Evolutionary conservation across 2,329 filamentous ascomycete species (phyloP), one percentile per base, ranked within the genome.

Genomic region (Scedosporium apiospermum): DNA sequence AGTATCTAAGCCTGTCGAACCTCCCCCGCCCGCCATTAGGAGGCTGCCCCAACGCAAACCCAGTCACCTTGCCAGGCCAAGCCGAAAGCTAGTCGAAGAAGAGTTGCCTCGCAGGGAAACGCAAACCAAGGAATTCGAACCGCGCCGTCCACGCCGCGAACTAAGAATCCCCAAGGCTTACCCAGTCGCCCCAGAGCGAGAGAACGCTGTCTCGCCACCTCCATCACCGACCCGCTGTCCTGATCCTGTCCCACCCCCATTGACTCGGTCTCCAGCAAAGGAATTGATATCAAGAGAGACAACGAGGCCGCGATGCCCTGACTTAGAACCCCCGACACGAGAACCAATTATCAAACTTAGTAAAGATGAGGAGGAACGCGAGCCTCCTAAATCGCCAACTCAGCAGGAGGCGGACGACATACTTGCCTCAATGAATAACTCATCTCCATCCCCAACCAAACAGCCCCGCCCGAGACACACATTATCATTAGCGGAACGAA

Each of bases 401-500:
- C 79, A 84, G 62, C 74, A 76, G n/a, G 69, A 81, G 64, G 83
- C 83, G 1, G 80, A 86, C 63, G 75, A 81, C 49, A 86, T 86
- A 51, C 71, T 86, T 4, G 78, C 79, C 12, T 82, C 80, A 0
- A 81, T 86, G 70, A 74, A 79, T 26, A 77, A 78, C 57, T 76
- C 78, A 0, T 85, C 84, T 1, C 83, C 84, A 0, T 87, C 85
- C 0, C 85, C 85, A 0, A 70, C 75, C 53, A 87, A 85, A 67
- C 71, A 70, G 49, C 16, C 14, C 44, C 66, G 2, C 63, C 74
- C 77, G 0, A 78, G 83, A 0, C 83, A 84, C 60, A 81, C 80
- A 0, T 74, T 88, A 7, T 87, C 88, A 0, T 80, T 95, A 0
- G 82, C 88, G 3, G 91, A 96, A 70, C 88, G 92, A 58, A 96